Percentiles rank a stretch among this genome's conserved stretches.
These are phyloP conservation scores for Saccharomyces jurei DNA, from an alignment of 805 yeast species.

Conservation along the genomic window DNA sequence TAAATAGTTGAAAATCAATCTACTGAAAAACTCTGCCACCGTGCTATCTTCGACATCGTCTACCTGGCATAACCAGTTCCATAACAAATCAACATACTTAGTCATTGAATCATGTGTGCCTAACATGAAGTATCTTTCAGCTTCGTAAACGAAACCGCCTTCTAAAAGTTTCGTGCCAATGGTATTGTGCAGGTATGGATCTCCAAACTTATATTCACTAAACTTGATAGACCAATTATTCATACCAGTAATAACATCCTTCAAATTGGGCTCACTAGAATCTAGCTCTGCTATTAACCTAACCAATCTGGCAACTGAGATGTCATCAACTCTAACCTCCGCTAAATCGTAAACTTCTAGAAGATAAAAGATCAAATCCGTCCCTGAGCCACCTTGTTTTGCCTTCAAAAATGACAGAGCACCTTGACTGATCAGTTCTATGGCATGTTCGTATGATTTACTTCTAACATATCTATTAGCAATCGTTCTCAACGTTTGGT, in stretches of 20 bases:
- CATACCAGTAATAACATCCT: constrained; percentile 58
- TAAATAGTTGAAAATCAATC: constrained; percentile 72
- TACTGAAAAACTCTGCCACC: constrained; percentile 33
- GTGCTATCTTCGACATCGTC: constrained; percentile 13
- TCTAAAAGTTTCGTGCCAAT: constrained; percentile 60
- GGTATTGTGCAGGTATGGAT: constrained; percentile 62
- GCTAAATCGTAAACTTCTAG: constrained; percentile 59
- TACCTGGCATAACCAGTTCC: constrained; percentile 39
- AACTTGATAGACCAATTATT: constrained; percentile 55
- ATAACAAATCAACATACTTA: constrained; percentile 37
- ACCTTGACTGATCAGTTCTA: constrained; percentile 65
- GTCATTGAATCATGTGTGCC: constrained; percentile 55
- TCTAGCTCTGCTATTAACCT: constrained; percentile 39
- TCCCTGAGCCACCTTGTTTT: constrained; percentile 70
- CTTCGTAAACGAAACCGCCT: constrained; percentile 46
- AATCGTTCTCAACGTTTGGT: constrained; percentile 86
- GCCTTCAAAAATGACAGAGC: constrained; percentile 59
- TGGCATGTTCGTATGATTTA: constrained; percentile 61
- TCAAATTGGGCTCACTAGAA: constrained; percentile 51
- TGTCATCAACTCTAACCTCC: constrained; percentile 35
- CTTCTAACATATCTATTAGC: constrained; percentile 73
- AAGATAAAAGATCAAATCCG: constrained; percentile 66
- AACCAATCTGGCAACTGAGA: constrained; percentile 40
- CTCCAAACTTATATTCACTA: constrained; percentile 54
- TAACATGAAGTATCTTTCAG: constrained; percentile 64